These are phyloP conservation scores for Primulina tabacum DNA, from an alignment of 257 asterid genomes.

Conservation along the genomic window DNA sequence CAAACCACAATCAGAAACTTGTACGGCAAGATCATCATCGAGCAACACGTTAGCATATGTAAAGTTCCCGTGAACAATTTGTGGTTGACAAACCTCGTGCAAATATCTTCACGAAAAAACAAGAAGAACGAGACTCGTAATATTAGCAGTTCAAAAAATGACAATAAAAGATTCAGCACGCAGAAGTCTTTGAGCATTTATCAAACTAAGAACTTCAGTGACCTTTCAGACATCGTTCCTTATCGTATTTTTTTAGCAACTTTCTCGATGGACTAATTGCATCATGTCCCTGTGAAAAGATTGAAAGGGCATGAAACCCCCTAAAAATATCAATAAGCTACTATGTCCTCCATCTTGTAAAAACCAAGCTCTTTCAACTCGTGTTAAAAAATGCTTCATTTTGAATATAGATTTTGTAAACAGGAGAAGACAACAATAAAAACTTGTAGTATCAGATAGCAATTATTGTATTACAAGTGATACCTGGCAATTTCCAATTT, in stretches of 20 bases:
- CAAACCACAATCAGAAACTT: conserved; percentile 78
- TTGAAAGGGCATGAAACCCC: no score
- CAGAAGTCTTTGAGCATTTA: neutral
- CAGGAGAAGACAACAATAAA: no score
- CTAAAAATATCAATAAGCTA: no score
- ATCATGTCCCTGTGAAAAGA: no score
- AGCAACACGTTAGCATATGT: conserved; percentile 73
- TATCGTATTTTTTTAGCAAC: neutral
- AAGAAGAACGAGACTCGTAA: conserved; percentile 22
- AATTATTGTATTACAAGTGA: no score
- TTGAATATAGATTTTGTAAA: no score
- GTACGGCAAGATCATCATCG: conserved; percentile 54
- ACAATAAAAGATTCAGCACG: neutral
- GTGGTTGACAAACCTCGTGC: conserved; percentile 77
- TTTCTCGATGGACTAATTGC: neutral
- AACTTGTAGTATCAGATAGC: no score
- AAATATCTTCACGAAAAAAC: conserved; percentile 55
- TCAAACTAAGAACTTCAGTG: neutral
- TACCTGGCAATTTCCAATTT: neutral
- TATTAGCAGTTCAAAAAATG: neutral
- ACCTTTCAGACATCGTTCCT: neutral
- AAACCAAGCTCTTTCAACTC: no score
- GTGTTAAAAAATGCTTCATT: no score
- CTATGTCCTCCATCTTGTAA: no score
- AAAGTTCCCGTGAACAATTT: conserved; percentile 72